These are phyloP conservation scores for Phaeosphaeria sp. DNA, from an alignment of 2,329 filamentous ascomycete species.

Conservation along the genomic window DNA sequence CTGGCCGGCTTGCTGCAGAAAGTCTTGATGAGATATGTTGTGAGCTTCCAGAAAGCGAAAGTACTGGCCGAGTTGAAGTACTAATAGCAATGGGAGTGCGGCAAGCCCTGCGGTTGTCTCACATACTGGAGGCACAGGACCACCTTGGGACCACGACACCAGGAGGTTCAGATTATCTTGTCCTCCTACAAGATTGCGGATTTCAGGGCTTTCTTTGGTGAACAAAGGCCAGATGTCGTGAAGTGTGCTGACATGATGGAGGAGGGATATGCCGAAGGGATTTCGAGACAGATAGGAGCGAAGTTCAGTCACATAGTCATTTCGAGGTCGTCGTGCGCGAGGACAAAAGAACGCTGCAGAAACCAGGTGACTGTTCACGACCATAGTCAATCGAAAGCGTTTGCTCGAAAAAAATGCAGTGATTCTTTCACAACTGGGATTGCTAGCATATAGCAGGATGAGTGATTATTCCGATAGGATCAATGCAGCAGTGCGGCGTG, in stretches of 20 bases:
- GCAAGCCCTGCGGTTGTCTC: slow-evolving; percentile 4
- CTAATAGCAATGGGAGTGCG: slow-evolving; percentile 22
- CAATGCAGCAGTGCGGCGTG: background rate
- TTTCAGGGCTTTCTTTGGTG: background rate
- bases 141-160: background rate
- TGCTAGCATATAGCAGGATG: background rate
- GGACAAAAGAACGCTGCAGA: background rate
- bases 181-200: background rate
- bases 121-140: background rate
- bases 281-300: background rate
- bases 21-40: slow-evolving; percentile 14
- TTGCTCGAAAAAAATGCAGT: background rate
- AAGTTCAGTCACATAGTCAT: background rate
- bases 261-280: background rate
- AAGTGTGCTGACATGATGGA: background rate
- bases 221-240: background rate
- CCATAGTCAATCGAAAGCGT: background rate
- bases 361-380: background rate
- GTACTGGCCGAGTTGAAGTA: slow-evolving; percentile 30
- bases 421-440: background rate
- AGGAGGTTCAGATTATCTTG: background rate
- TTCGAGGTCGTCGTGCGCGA: background rate
- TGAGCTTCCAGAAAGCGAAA: slow-evolving; percentile 23
- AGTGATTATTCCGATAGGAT: background rate
- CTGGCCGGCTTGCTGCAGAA: slow-evolving; percentile 11